Conservation (phyloP, 1,139 yeast genomes). For the Yamadazyma triangularis region DNA sequence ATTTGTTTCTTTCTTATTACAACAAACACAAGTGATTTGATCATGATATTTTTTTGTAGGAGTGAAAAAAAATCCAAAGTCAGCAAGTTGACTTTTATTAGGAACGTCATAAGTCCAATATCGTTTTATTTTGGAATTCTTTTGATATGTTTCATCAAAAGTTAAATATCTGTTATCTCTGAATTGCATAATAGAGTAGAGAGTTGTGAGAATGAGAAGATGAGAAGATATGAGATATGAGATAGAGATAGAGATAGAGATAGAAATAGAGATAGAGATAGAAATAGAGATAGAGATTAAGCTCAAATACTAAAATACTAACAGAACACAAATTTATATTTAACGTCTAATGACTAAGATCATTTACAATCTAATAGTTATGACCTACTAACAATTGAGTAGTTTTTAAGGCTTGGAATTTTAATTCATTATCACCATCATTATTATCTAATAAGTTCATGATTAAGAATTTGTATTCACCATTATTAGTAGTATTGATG, state of each 20-base stretch:
- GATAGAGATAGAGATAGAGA: too few relatives aligned
- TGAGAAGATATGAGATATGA: too few relatives aligned
- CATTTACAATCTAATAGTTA: constrained; percentile 23
- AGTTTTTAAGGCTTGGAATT: constrained; percentile 91
- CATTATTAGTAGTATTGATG: constrained; percentile 49
- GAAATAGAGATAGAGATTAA: too few relatives aligned
- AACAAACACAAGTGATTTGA: constrained; percentile 57
- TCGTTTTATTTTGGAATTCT: constrained; percentile 8
- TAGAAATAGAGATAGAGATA: too few relatives aligned
- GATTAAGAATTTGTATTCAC: constrained; percentile 60
- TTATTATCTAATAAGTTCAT: constrained; percentile 77
- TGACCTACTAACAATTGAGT: constrained; percentile 90
- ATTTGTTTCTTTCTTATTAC: constrained; percentile 43
- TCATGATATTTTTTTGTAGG: constrained; percentile 49
- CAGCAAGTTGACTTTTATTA: constrained; percentile 30
- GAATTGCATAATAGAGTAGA: constrained; percentile 13
- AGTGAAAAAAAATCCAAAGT: constrained; percentile 65
- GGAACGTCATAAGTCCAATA: constrained; percentile 16
- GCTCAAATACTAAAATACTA: too few relatives aligned
- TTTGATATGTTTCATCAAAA: constrained; percentile 11
- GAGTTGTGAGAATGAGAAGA: not conserved
- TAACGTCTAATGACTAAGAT: too few relatives aligned
- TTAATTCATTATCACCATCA: constrained; percentile 76
- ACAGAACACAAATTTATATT: too few relatives aligned
- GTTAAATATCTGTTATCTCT: constrained; percentile 14